Evolutionary conservation across 371 early-diverging fungal species (phyloP).

Genomic region (Mucor sp.): DNA sequence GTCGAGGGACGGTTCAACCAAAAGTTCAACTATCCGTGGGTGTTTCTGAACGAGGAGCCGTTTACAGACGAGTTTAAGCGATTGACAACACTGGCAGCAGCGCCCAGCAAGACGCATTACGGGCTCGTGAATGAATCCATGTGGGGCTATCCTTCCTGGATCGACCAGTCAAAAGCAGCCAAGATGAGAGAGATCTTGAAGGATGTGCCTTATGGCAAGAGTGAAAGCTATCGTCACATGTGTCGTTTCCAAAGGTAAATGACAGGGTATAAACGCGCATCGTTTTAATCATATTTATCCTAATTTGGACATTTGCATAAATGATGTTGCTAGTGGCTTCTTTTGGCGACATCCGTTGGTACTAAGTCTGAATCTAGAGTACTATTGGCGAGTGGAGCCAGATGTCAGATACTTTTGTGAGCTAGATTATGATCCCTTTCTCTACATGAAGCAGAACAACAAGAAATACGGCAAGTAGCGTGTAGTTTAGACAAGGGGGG

Average conservation of each 20-base stretch:
- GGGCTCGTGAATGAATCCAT: conserved; percentile 56
- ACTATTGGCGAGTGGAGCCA: conserved; percentile 90
- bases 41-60: conserved; percentile 75
- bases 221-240: conserved; percentile 93
- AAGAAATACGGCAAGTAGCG: conserved; percentile 72
- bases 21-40: conserved; percentile 81
- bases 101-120: conserved; percentile 51
- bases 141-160: conserved; percentile 87
- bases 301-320: not conserved
- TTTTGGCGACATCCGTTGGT: conserved; percentile 78
- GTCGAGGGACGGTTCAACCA: conserved; percentile 77
- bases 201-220: conserved; percentile 82
- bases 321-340: conserved; percentile 69
- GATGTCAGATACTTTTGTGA: conserved; percentile 79
- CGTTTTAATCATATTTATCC: not conserved
- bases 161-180: conserved; percentile 68
- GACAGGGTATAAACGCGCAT: not conserved
- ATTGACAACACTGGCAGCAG: conserved; percentile 44
- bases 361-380: conserved; percentile 65
- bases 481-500: no score
- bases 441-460: conserved; percentile 71
- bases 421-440: conserved; percentile 82
- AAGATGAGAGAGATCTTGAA: conserved; percentile 56
- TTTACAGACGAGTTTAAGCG: conserved; percentile 64
- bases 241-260: conserved; percentile 74